Percentiles rank a stretch among this genome's conserved stretches.
These are phyloP conservation scores for Fusarium sp. DNA, from an alignment of 2,329 filamentous ascomycete species.

Conservation along the genomic window DNA sequence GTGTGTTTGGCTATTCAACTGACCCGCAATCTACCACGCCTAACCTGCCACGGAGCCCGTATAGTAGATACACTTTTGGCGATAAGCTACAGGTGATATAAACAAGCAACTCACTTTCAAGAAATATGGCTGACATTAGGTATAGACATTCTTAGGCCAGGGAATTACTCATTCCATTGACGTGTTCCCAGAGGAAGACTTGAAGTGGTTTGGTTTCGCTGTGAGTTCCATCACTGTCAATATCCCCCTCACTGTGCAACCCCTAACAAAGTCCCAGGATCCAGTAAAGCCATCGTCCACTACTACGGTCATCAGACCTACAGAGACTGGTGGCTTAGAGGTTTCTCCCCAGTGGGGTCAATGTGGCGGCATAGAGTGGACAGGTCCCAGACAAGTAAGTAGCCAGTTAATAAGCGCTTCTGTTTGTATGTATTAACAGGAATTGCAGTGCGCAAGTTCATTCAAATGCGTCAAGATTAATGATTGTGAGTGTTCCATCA, in stretches of 20 bases:
- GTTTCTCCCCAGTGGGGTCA: slow-evolving; percentile 32
- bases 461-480: slow-evolving; percentile 24
- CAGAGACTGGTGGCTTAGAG: slow-evolving; percentile 4
- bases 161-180: slow-evolving; percentile 32
- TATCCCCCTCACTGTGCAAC: background rate
- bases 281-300: slow-evolving; percentile 2
- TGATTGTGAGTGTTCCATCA: slow-evolving; percentile 9
- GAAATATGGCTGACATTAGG: background rate
- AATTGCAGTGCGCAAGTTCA: slow-evolving; percentile 16
- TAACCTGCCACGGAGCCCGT: slow-evolving; percentile 51
- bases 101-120: rapidly evolving
- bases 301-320: background rate
- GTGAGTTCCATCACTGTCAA: background rate
- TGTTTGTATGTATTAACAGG: background rate
- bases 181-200: slow-evolving; percentile 29
- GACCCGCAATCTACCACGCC: slow-evolving; percentile 43
- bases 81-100: slow-evolving; percentile 33
- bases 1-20: slow-evolving; percentile 56
- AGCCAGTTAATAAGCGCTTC: rapidly evolving
- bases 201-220: slow-evolving; percentile 31
- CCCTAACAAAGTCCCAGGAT: background rate
- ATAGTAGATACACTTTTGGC: slow-evolving; percentile 53
- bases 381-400: slow-evolving; percentile 18
- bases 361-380: slow-evolving; percentile 27
- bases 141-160: slow-evolving; percentile 28